Evolutionary conservation across 2,329 filamentous ascomycete species (phyloP).

Genomic region (Dactylellina cionopaga): DNA sequence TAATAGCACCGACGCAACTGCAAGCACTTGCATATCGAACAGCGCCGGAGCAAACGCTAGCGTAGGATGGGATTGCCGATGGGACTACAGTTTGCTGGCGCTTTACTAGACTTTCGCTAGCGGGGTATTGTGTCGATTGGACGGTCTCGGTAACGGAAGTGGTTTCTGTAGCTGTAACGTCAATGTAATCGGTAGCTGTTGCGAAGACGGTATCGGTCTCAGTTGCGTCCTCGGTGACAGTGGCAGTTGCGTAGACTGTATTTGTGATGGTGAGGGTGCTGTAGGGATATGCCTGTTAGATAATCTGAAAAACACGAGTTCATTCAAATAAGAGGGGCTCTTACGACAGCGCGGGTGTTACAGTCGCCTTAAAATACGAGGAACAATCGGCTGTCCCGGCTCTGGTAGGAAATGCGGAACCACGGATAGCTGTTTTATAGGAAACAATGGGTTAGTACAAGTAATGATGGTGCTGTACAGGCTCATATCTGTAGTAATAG

Average conservation of each 20-base stretch:
- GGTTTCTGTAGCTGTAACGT: not conserved
- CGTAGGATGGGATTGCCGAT: slow-evolving; percentile 55
- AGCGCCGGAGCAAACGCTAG: slow-evolving; percentile 54
- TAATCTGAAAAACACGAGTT: too few species aligned
- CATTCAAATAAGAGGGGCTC: too few species aligned
- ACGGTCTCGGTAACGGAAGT: not conserved
- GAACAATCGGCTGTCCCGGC: not conserved
- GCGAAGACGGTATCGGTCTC: not conserved
- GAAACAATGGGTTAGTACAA: not conserved
- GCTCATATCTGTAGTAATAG: not conserved
- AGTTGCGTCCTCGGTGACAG: not conserved
- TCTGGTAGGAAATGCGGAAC: not conserved
- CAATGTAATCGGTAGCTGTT: not conserved
- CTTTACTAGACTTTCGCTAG: slow-evolving; percentile 14
- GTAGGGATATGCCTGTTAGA: too few species aligned
- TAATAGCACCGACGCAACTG: slow-evolving; percentile 57
- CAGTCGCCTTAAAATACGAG: not conserved
- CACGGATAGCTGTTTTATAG: not conserved
- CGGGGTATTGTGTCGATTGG: not conserved
- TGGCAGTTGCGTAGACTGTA: not conserved
- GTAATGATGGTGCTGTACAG: not conserved
- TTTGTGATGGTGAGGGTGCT: not conserved
- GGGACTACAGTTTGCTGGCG: slow-evolving; percentile 40
- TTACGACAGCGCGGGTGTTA: not conserved
- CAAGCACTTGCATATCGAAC: slow-evolving; percentile 57